A percentile compares a stretch with the other conserved stretches of the same genome.
Conservation (phyloP, 2,329 filamentous ascomycete species). For the Alternaria alternata region DNA sequence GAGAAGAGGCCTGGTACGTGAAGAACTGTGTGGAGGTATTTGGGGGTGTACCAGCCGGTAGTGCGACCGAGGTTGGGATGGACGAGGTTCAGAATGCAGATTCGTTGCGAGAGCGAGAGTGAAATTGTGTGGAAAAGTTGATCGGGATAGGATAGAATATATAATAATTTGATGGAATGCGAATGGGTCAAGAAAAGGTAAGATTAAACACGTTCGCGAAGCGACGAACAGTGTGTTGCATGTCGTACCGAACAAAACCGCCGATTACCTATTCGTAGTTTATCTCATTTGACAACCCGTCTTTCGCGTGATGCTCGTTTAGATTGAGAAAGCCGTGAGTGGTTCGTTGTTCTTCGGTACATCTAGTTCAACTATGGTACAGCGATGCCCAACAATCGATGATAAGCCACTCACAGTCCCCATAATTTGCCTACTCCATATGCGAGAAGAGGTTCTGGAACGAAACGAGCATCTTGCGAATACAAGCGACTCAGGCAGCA, state of each 20-base stretch:
- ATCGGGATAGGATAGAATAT: background rate
- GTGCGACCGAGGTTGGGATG: background rate
- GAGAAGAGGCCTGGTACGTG: background rate
- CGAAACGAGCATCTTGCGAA: too few relatives aligned
- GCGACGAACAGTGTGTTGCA: background rate
- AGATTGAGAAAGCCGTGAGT: background rate
- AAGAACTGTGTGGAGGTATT: background rate
- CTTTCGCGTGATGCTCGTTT: too few relatives aligned
- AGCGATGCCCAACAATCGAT: background rate
- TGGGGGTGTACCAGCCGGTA: background rate
- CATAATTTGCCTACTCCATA: background rate
- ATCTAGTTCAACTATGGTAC: background rate
- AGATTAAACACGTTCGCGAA: background rate
- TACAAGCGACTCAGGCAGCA: background rate
- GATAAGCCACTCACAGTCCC: background rate
- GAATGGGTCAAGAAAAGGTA: background rate
- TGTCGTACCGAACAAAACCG: background rate
- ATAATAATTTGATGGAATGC: background rate
- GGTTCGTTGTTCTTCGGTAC: background rate
- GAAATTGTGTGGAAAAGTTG: background rate
- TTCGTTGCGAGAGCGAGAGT: background rate
- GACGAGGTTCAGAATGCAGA: background rate
- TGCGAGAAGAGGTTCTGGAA: too few relatives aligned
- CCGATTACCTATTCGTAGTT: too few relatives aligned
- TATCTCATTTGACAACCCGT: too few relatives aligned